A percentile compares a stretch with the other conserved stretches of the same genome.
These are phyloP conservation scores for Microbotryum intermedium DNA, from an alignment of 1,284 basidiomycete genomes.

Conservation along the genomic window DNA sequence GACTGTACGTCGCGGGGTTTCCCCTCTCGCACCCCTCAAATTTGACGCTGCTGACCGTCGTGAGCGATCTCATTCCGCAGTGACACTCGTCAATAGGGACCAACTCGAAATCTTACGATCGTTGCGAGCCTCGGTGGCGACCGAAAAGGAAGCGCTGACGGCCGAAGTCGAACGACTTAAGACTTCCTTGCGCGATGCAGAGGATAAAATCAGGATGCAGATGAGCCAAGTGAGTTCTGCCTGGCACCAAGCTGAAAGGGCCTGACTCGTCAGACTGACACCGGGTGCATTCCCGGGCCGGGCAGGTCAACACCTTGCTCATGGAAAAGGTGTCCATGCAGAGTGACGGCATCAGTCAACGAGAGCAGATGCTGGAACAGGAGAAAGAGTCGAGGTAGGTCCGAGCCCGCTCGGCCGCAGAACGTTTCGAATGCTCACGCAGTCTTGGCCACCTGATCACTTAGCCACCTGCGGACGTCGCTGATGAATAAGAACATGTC, in stretches of 20 bases:
- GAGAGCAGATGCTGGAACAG: conserved; percentile 70
- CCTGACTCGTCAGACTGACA: neutral
- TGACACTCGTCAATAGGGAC: conserved; percentile 66
- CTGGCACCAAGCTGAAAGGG: neutral
- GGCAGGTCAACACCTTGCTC: conserved; percentile 48
- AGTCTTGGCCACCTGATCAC: neutral
- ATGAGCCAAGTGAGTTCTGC: conserved; percentile 50
- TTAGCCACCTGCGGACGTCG: conserved; percentile 62
- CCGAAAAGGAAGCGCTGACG: conserved; percentile 71
- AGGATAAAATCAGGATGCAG: conserved; percentile 82
- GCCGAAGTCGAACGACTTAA: conserved; percentile 56
- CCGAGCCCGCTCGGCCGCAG: neutral
- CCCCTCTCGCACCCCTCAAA: neutral
- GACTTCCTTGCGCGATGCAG: conserved; percentile 60
- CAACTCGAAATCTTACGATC: conserved; percentile 55
- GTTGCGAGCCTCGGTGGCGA: conserved; percentile 76
- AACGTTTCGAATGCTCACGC: neutral
- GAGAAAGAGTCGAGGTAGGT: conserved; percentile 67
- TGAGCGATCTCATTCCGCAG: conserved; percentile 40
- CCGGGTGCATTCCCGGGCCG: neutral
- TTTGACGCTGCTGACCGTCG: neutral
- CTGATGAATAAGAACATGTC: conserved; percentile 65
- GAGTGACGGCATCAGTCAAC: conserved; percentile 71
- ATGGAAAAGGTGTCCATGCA: conserved; percentile 87
- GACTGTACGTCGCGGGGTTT: conserved; percentile 63